Conservation (phyloP, 305 asterid genomes). For the Striga hermonthica region DNA sequence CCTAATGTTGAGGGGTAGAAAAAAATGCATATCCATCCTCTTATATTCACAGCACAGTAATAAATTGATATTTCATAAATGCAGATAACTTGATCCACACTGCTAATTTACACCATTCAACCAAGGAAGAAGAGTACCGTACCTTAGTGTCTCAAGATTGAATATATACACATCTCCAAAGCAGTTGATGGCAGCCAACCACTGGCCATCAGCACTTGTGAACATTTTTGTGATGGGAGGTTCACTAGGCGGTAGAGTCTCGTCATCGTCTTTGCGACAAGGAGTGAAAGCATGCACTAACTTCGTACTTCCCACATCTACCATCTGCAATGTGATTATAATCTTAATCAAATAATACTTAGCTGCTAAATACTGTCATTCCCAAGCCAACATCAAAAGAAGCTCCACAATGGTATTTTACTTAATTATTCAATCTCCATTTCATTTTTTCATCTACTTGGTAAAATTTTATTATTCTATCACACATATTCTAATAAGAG, state of each 20-base stretch:
- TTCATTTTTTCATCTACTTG: too few relatives aligned
- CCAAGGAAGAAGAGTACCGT: background rate
- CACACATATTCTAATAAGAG: too few relatives aligned
- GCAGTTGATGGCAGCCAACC: constrained; percentile 95
- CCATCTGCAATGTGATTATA: constrained; percentile 45
- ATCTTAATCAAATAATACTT: background rate
- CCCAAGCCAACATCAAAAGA: background rate
- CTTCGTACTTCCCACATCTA: constrained; percentile 52
- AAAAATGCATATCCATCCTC: background rate
- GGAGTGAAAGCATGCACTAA: constrained; percentile 67
- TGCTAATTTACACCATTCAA: background rate
- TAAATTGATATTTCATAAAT: background rate
- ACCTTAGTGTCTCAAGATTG: constrained; percentile 88
- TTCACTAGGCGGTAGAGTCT: constrained; percentile 65
- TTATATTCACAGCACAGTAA: constrained; percentile 12
- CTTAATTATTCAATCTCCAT: background rate
- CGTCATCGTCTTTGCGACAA: constrained; percentile 51
- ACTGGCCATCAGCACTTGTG: constrained; percentile 80
- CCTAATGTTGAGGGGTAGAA: background rate
- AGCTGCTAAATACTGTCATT: background rate
- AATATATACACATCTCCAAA: constrained; percentile 89
- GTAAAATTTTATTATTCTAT: too few relatives aligned
- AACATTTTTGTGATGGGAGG: constrained; percentile 96
- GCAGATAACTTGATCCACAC: constrained; percentile 1
- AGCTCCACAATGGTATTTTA: background rate